Conservation (phyloP, 148 eudicot species). For the Camellia japonica region DNA sequence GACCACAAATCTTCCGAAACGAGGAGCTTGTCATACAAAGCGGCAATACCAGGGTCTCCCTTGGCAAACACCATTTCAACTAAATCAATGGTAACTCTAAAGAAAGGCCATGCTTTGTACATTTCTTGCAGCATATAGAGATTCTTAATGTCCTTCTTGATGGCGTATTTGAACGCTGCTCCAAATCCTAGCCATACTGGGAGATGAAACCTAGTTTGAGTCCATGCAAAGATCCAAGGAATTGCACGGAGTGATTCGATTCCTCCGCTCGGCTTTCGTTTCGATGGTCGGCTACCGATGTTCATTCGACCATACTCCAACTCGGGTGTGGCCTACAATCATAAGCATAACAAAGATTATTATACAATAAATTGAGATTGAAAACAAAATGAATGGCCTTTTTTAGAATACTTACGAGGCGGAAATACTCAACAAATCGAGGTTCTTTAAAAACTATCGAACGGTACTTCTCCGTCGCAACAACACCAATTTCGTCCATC, state of each 20-base stretch:
- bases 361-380: not conserved
- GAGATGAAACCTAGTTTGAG: constrained; percentile 94
- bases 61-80: constrained; percentile 99
- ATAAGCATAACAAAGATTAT: not conserved
- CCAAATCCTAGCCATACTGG: constrained; percentile 99
- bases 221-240: constrained; percentile 99
- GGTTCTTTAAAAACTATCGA: constrained; percentile 89
- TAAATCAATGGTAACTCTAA: constrained; percentile 92
- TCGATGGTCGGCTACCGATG: constrained; percentile 97
- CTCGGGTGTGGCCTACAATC: constrained; percentile 86
- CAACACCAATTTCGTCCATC: constrained; percentile 77
- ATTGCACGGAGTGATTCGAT: constrained; percentile 96
- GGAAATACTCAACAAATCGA: constrained; percentile 95
- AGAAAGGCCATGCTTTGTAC: constrained; percentile 99
- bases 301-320: constrained; percentile 94
- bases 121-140: constrained; percentile 74
- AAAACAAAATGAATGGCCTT: not conserved
- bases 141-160: constrained; percentile 66
- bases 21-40: constrained; percentile 80
- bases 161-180: constrained; percentile 67
- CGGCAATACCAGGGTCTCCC: constrained; percentile 95
- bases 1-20: constrained; percentile 85
- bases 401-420: constrained; percentile 55
- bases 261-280: constrained; percentile 96
- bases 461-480: constrained; percentile 84